These are phyloP conservation scores for Talaromyces sp. DNA, from an alignment of 2,329 filamentous ascomycete species.

Conservation along the genomic window DNA sequence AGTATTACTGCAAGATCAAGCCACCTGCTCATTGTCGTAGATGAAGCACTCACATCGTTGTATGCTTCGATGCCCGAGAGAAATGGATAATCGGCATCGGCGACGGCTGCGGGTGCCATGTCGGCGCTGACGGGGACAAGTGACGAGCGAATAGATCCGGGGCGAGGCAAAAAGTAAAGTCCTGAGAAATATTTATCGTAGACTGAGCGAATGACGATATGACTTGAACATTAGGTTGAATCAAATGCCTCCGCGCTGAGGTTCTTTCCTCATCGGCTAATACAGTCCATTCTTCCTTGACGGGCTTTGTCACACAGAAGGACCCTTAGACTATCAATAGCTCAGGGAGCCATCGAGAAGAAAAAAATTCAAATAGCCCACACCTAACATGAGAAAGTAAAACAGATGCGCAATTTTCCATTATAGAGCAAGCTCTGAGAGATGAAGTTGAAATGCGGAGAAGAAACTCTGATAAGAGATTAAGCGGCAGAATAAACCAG, in stretches of 20 bases:
- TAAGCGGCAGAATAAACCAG: slow-evolving; percentile 10
- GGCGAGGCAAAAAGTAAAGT: background rate
- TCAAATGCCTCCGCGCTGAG: background rate
- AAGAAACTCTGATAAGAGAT: slow-evolving; percentile 9
- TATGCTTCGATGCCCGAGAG: slow-evolving; percentile 13
- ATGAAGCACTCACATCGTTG: slow-evolving; percentile 2
- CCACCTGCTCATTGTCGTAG: background rate
- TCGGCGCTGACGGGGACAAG: background rate
- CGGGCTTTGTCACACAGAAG: background rate
- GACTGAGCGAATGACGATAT: background rate
- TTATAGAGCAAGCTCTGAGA: background rate
- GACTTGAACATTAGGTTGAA: background rate
- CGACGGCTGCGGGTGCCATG: slow-evolving; percentile 13
- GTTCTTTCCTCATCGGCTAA: background rate
- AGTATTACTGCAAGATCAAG: background rate
- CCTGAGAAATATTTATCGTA: background rate
- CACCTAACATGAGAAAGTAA: background rate
- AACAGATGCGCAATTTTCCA: background rate
- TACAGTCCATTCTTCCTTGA: background rate
- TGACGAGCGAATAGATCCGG: background rate
- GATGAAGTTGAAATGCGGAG: background rate
- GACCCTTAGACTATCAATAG: background rate
- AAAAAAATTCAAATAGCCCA: background rate
- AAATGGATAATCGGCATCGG: background rate
- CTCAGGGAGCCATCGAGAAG: background rate